phyloP scores from a whole-genome alignment of 2,329 filamentous ascomycete genomes.

The Penicillium concentricum region DNA sequence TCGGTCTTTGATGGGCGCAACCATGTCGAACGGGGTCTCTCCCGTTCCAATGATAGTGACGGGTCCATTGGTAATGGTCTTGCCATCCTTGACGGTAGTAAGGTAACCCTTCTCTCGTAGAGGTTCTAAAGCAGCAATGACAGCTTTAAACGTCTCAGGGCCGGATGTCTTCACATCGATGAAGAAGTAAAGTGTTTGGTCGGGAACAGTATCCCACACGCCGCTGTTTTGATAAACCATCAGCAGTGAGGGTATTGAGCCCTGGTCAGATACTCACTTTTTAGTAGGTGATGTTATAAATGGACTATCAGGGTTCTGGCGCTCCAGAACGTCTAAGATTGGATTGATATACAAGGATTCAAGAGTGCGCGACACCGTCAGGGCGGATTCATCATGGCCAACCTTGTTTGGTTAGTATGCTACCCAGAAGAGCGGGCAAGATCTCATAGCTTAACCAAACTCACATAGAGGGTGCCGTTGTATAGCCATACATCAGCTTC shows the following conservation, averaged over 20 bases:
- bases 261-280: conserved; percentile 39
- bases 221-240: conserved; percentile 39
- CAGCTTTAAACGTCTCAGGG: conserved; percentile 54
- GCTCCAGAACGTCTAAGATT: conserved; percentile 55
- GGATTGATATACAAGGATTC: conserved; percentile 60
- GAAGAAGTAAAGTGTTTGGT: conserved; percentile 63
- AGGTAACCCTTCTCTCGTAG: conserved; percentile 55
- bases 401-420: conserved; percentile 39
- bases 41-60: conserved; percentile 65
- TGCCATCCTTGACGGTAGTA: conserved; percentile 51
- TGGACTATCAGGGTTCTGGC: conserved; percentile 55
- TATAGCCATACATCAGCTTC: conserved; percentile 64
- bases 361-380: conserved; percentile 55
- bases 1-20: conserved; percentile 47
- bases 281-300: conserved; percentile 51
- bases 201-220: conserved; percentile 57
- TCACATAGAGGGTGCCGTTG: conserved; percentile 56
- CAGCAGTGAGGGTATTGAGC: neutral
- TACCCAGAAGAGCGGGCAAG: neutral
- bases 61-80: conserved; percentile 47
- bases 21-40: conserved; percentile 51
- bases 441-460: neutral
- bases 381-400: conserved; percentile 55
- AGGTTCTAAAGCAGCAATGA: conserved; percentile 57
- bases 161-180: conserved; percentile 64